These are phyloP conservation scores for Colletotrichum kahawae DNA, from an alignment of 2,329 filamentous ascomycete species.

Conservation along the genomic window DNA sequence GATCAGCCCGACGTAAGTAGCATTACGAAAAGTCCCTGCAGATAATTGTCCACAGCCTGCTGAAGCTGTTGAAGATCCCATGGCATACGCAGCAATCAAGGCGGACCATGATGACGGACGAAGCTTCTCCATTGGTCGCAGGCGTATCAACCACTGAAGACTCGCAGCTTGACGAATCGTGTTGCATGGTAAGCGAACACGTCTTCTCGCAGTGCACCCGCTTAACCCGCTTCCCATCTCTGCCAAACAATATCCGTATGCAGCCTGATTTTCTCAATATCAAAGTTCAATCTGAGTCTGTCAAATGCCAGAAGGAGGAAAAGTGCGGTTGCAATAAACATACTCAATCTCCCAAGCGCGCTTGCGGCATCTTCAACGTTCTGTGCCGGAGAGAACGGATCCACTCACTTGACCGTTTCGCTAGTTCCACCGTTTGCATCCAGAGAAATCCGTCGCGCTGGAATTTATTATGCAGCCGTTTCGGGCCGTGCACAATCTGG, in stretches of 20 bases:
- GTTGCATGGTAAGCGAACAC: not conserved
- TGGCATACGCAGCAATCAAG: not conserved
- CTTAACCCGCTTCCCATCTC: not conserved
- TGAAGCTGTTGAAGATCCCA: not conserved
- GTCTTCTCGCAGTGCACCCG: not conserved
- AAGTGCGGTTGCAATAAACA: not conserved
- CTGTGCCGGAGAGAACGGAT: not conserved
- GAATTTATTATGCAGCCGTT: not conserved
- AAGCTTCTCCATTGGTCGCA: not conserved
- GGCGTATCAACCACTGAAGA: not conserved
- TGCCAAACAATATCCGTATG: not conserved
- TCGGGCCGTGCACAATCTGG: not conserved
- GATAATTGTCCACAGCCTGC: not conserved
- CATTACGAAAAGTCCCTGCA: not conserved
- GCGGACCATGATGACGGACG: not conserved
- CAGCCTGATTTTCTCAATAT: not conserved
- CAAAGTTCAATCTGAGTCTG: not conserved
- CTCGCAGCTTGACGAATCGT: not conserved
- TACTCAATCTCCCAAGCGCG: not conserved
- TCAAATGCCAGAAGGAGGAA: not conserved
- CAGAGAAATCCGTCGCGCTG: not conserved
- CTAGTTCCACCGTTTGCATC: not conserved
- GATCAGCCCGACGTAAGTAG: not conserved
- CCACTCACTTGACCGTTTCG: not conserved
- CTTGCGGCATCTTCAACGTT: not conserved